Base-by-base conservation (phyloP, 2,329 filamentous ascomycete species). In the Calonectria leucothoes region DNA sequence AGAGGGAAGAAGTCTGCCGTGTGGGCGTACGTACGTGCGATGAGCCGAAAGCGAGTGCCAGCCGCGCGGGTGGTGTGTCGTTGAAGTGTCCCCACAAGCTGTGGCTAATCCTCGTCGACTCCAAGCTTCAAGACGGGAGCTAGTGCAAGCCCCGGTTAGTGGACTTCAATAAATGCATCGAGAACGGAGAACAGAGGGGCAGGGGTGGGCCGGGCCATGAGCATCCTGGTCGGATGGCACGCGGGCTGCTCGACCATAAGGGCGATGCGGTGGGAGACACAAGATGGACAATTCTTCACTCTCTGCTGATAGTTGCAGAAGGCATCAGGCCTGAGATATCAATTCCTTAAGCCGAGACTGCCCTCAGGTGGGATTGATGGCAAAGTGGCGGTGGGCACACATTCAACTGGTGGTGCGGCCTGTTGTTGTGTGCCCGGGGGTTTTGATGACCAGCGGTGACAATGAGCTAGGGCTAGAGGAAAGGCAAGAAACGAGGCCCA, bases 141-240 rank as follows among this genome's bases (percentile, higher is more conserved):
- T 83, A 83, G 76, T 64, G 77, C 74, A 78, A 57, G 70, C 69
- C 74, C 75, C 74, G 11, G 70, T 76, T 79, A 79, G 77, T 72
- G 69, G 74, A 64, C 78, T 77, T 80, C 80, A 72, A 73, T 83
- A 82, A 52, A 77, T 81, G 78, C 82, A 83, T 83, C 15, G 65
- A 55, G 49, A 64, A 72, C 67, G 57, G 61, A 71, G 76, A 72
- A 45, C 23, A 29, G 66, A 49, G 61, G 52, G 48, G 63, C 66
- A 33, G 57, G 51, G 55, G 72, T 39, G 70, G 66, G 69, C 25
- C 67, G 67, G 51, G 71, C 51, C 49, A 70, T 61, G 63, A 63
- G 12, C 49, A 66, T 51, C 35, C 55, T 17, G 23, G 39, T 61
- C 63, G n/a, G 59, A 25, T 64, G 52, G 57, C 66, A 69, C 64